Evolutionary conservation across 768 basidiomycete species (phyloP).

Genomic region (Boletus insuetus): DNA sequence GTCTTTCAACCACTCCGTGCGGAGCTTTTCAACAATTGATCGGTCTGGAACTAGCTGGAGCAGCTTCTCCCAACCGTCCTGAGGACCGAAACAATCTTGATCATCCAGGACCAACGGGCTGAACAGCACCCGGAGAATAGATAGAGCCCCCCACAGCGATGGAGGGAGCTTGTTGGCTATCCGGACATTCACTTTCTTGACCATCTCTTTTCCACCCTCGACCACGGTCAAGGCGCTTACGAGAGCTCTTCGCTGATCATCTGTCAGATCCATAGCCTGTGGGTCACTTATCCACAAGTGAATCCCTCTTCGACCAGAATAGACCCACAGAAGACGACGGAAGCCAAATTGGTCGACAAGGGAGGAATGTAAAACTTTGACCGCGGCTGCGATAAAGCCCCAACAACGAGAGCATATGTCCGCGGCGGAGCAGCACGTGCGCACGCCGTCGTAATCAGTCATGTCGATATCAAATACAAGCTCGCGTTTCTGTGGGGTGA

Average conservation of each 20-base stretch:
- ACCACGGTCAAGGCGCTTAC: slow-evolving; percentile 87
- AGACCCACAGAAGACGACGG: slow-evolving; percentile 91
- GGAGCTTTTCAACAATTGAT: slow-evolving; percentile 45
- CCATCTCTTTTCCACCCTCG: slow-evolving; percentile 75
- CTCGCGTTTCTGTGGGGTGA: slow-evolving; percentile 79
- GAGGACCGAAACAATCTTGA: slow-evolving; percentile 76
- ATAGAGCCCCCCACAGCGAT: slow-evolving; percentile 54
- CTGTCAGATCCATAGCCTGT: slow-evolving; percentile 84
- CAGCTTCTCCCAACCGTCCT: slow-evolving; percentile 72
- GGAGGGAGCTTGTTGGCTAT: slow-evolving; percentile 58
- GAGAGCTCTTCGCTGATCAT: slow-evolving; percentile 84
- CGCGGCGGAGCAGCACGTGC: slow-evolving; percentile 91
- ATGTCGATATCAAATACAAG: slow-evolving; percentile 99
- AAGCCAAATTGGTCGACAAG: slow-evolving; percentile 92
- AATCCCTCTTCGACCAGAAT: slow-evolving; percentile 97
- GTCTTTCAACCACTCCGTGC: slow-evolving; percentile 56
- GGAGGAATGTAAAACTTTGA: slow-evolving; percentile 75
- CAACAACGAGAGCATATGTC: slow-evolving; percentile 92
- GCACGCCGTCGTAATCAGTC: slow-evolving; percentile 96
- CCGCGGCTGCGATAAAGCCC: slow-evolving; percentile 91
- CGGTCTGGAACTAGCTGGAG: slow-evolving; percentile 73
- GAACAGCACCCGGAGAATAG: slow-evolving; percentile 57
- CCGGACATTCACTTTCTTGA: slow-evolving; percentile 79
- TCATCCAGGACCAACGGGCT: slow-evolving; percentile 66
- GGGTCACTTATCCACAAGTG: slow-evolving; percentile 96